Base-by-base conservation (phyloP, 331 rosid species). In the Arachis monticola region DNA sequence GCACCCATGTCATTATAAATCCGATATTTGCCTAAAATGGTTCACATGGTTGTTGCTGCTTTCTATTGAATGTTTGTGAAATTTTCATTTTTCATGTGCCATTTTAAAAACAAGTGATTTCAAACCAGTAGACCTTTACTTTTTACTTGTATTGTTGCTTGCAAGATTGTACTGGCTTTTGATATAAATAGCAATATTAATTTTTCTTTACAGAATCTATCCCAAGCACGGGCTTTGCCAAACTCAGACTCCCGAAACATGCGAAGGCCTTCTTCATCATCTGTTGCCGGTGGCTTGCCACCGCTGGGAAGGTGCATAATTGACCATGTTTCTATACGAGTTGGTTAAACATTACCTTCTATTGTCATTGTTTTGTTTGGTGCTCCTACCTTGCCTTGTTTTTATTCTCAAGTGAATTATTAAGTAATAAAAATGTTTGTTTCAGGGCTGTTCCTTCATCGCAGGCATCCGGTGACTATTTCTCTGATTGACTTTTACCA, bases 261-360 rank as follows among this genome's bases (percentile, higher is more conserved):
- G 74, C 86, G 98, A 52, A 88, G 99, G 76, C 96, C 96, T 78
- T 94, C 97, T 65, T 88, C 98, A 6, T 93, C 99, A 56, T 88
- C 98, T 85, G 97, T 96, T 82, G 97, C 84, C 2, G 92, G 97
- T 53, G 98, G 99, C 80, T 87, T 96, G 57, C 99, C 98, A 72
- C 99, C 99, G 13, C 85, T 89, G 10, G 98, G 96, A 89, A 96
- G 99, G 99, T 96, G 73, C 85, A 32, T 70, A 71, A 12, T 72
- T 14, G 55, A 72, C 60, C 60, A 72, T 48, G 60, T 70, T 79
- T 69, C 50, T 83, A 11, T 76, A 57, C 64, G 73, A 67, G 64
- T 57, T 64, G 69, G 14, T 63, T 74, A 9, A 50, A 46, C 44
- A 27, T 66, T n/a, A 51, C 69, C 46, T 63, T 55, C 2, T 63